Conservation (phyloP, 139 green algal genomes). For the Monoraphidium neglectum region DNA sequence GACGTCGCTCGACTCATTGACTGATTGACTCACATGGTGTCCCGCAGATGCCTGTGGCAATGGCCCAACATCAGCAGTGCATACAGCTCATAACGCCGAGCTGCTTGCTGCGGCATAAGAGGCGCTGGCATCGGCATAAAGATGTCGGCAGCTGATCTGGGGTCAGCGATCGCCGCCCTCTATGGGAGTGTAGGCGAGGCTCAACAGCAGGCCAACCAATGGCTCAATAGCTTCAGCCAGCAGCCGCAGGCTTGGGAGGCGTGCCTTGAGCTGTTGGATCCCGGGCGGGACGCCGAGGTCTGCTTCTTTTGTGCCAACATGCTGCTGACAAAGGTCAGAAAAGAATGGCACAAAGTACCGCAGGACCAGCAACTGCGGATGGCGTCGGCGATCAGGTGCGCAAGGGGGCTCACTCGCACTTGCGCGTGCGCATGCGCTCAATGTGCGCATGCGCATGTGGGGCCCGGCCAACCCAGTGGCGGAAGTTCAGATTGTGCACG, state of each 20-base stretch:
- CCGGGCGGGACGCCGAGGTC: constrained; percentile 31
- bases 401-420: too few relatives aligned
- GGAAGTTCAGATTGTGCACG: too few relatives aligned
- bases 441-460: too few relatives aligned
- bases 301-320: constrained; percentile 65
- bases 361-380: constrained; percentile 27
- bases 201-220: constrained; percentile 51
- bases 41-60: too few relatives aligned
- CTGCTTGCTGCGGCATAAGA: too few relatives aligned
- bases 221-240: constrained; percentile 48
- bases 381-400: constrained; percentile 21
- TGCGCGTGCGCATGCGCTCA: too few relatives aligned
- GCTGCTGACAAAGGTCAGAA: constrained; percentile 56
- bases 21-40: too few relatives aligned
- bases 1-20: too few relatives aligned
- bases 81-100: too few relatives aligned
- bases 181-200: constrained; percentile 26
- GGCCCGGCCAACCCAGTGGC: too few relatives aligned
- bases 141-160: constrained; percentile 24
- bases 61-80: too few relatives aligned
- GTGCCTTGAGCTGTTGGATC: constrained; percentile 41
- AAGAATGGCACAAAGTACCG: constrained; percentile 51
- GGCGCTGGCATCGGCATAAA: neutral
- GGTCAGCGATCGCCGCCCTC: constrained; percentile 42
- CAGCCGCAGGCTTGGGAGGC: constrained; percentile 50